A percentile compares a stretch with the other conserved stretches of the same genome.
Conservation (phyloP, 2,329 filamentous ascomycete species). For the Ceratocystis eucalypticola region DNA sequence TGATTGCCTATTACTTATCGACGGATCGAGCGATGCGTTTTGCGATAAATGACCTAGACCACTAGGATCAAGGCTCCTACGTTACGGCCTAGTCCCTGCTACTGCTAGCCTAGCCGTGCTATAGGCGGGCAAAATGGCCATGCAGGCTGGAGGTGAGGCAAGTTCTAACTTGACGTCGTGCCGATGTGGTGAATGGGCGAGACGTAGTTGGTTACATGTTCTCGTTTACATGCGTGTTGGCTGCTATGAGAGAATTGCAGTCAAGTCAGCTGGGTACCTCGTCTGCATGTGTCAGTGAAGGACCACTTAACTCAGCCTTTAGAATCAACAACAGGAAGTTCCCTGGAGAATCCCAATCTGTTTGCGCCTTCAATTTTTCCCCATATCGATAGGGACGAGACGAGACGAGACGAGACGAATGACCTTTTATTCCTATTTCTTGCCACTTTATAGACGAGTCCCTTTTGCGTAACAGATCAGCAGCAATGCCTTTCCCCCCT, state of each 20-base stretch:
- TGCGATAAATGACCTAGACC: neutral
- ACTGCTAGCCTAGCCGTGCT: neutral
- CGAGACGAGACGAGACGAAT: neutral
- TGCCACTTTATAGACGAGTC: neutral
- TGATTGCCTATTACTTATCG: neutral
- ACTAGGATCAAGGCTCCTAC: neutral
- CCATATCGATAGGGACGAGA: neutral
- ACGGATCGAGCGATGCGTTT: neutral
- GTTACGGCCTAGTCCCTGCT: neutral
- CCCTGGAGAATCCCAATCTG: neutral
- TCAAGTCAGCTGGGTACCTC: too few relatives aligned
- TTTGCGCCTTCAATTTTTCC: neutral
- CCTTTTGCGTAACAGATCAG: slow-evolving; percentile 3
- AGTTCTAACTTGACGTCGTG: neutral
- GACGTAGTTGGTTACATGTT: neutral
- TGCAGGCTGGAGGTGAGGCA: neutral
- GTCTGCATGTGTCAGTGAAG: neutral
- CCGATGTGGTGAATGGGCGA: neutral
- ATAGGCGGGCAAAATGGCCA: neutral
- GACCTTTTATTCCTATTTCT: neutral
- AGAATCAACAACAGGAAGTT: neutral
- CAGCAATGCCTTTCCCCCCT: neutral
- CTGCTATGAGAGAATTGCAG: too few relatives aligned
- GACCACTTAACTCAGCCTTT: neutral
- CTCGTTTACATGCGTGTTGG: neutral